Evolutionary conservation across 805 yeast genomes (phyloP).

Genomic region (Yamadazyma endophytica): DNA sequence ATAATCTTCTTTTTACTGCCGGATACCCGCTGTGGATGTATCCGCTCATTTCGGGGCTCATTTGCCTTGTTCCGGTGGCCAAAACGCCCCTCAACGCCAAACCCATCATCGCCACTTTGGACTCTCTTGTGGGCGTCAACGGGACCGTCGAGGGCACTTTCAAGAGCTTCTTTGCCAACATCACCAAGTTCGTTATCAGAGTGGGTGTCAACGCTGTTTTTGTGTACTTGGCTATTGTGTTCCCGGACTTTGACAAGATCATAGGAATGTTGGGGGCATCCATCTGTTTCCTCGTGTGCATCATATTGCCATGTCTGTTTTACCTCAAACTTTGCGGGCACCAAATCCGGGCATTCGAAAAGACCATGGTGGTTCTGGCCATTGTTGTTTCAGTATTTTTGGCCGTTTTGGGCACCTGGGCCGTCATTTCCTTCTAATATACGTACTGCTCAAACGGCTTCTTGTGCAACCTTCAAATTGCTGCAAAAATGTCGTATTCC

Average conservation of each 20-base stretch:
- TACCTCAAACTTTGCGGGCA: constrained; percentile 54
- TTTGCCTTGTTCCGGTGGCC: constrained; percentile 81
- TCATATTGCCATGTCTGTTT: constrained; percentile 72
- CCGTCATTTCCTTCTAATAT: constrained; percentile 22
- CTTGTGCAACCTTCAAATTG: too few species aligned
- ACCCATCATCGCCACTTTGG: constrained; percentile 74
- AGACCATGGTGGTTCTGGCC: constrained; percentile 35
- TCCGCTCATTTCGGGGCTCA: constrained; percentile 54
- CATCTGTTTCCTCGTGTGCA: constrained; percentile 73
- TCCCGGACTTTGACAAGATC: constrained; percentile 78
- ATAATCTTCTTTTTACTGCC: constrained; percentile 39
- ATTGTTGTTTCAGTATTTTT: constrained; percentile 42
- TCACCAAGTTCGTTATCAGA: constrained; percentile 19
- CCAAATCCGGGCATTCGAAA: constrained; percentile 39
- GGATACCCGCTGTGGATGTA: constrained; percentile 48
- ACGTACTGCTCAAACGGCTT: background rate
- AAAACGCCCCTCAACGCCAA: constrained; percentile 80
- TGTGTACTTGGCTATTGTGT: constrained; percentile 54
- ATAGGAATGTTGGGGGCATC: constrained; percentile 81
- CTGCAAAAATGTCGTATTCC: background rate
- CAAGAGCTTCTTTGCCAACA: constrained; percentile 4
- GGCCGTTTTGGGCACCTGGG: constrained; percentile 59
- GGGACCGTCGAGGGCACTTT: constrained; percentile 9
- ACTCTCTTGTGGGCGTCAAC: constrained; percentile 42
- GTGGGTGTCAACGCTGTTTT: constrained; percentile 52